phyloP scores from a whole-genome alignment of 176 grass and related monocot species.

The Raddia guianensis region DNA sequence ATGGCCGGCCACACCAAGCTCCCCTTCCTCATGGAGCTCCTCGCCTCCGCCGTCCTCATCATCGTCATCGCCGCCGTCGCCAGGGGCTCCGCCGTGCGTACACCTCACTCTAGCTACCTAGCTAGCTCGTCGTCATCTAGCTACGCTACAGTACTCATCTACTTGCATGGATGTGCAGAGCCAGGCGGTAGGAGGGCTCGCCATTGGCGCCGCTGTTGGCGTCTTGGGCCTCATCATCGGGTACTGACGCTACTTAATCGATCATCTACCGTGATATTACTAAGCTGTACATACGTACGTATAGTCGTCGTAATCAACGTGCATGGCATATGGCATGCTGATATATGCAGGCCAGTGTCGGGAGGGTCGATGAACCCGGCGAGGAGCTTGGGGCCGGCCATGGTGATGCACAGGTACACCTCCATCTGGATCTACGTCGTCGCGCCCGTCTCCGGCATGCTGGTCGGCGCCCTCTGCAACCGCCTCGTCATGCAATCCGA shows the following conservation, averaged over 20 bases:
- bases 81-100: slow-evolving; percentile 23
- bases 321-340: too few species aligned
- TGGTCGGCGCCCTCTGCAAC: slow-evolving; percentile 51
- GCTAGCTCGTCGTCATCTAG: too few species aligned
- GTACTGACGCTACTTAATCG: background rate
- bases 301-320: too few species aligned
- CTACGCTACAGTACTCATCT: background rate
- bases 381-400: slow-evolving; percentile 61
- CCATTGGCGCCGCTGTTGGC: slow-evolving; percentile 42
- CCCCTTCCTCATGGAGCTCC: slow-evolving; percentile 54
- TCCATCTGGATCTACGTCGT: slow-evolving; percentile 59
- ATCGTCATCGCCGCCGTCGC: slow-evolving; percentile 58
- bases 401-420: slow-evolving; percentile 47
- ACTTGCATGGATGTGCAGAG: background rate
- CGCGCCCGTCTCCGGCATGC: slow-evolving; percentile 56
- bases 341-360: slow-evolving; percentile 41
- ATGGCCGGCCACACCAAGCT: slow-evolving; percentile 20
- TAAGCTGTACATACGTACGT: too few species aligned
- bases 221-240: slow-evolving; percentile 22
- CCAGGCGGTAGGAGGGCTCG: slow-evolving; percentile 33
- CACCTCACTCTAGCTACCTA: background rate
- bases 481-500: slow-evolving; percentile 36
- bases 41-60: slow-evolving; percentile 62
- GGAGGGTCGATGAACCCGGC: slow-evolving; percentile 74
- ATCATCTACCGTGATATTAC: too few species aligned